Evolutionary conservation across 352 stramenopile genomes (phyloP), one percentile per base, ranked within the genome.

Genomic region (Discostella stelligera): DNA sequence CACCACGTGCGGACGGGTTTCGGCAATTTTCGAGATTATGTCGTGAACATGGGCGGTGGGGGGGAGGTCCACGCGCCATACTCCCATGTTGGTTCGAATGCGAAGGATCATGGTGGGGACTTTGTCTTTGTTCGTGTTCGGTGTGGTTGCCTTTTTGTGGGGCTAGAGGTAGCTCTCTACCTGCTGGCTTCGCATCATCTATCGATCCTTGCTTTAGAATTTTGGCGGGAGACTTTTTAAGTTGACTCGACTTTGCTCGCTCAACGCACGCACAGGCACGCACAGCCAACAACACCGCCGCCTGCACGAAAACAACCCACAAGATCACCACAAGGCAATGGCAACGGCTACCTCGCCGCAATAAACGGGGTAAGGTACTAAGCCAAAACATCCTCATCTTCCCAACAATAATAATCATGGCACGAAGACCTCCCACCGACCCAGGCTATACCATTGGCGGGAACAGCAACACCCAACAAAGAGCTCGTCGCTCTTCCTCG

Each of bases 21-120:
- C 21, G 46, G 73, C 67, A 41, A 85, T 83, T 6, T 18, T 55
- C 18, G 52, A 20, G 48, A 85, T 49, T 18, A 85, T 48, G 32
- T 71, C 69, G 20, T 37, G 16, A 8, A 62, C 46, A 13, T 62
- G 79, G n/a, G 74, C 18, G 27, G 63, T 37, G 58, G 60, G 8
- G 23, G 68, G 49, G 13, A 78, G 66, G 18, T 60, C 30, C 9
- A 80, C 59, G 52, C 78, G 67, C 78, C 78, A 85, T 23, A 83
- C 56, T 16, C 78, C 74, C 21, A 76, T 56, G 74, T 85, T 85
- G 18, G 73, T 85, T 27, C 78, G 66, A 9, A 85, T 69, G 48
- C 78, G 66, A 27, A 85, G 67, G 10, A 85, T 74, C 78, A 85
- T 85, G 53, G 58, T 74, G 70, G 37, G 18, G 6, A 4, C 27